Evolutionary conservation across 2,329 filamentous ascomycete genomes (phyloP).

Genomic region (Pochonia chlamydosporia): DNA sequence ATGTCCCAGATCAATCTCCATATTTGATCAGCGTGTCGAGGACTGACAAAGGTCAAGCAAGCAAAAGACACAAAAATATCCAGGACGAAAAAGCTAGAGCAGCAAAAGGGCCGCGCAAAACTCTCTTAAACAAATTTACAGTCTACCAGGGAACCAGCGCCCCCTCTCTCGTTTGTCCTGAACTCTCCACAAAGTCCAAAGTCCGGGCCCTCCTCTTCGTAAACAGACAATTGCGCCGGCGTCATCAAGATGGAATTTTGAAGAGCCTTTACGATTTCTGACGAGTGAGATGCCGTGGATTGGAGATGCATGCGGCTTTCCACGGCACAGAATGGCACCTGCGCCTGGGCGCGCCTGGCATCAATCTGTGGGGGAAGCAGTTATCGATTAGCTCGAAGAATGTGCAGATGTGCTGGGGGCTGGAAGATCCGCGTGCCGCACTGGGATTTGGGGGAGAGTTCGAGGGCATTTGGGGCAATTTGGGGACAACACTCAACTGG

Average conservation of each 20-base stretch:
- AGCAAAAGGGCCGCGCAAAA: conserved; percentile 1
- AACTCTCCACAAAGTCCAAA: not conserved
- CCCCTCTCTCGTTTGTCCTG: not conserved
- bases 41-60: not conserved
- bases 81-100: not conserved
- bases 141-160: not conserved
- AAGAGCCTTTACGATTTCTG: not conserved
- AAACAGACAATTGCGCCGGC: not conserved
- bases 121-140: conserved; percentile 6
- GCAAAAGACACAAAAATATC: not conserved
- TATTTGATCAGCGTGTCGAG: conserved; percentile 11
- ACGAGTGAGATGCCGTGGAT: conserved; percentile 8
- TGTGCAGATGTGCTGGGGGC: not conserved
- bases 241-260: not conserved
- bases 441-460: not conserved
- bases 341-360: too few relatives aligned
- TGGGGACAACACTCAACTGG: not conserved
- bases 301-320: conserved; percentile 14
- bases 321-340: too few relatives aligned
- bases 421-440: too few relatives aligned
- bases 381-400: conserved; percentile 13
- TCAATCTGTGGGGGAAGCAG: too few relatives aligned
- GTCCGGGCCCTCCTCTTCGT: not conserved
- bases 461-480: not conserved
- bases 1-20: conserved; percentile 26